These are phyloP conservation scores for Starmera caribaea DNA, from an alignment of 805 yeast genomes.

Conservation along the genomic window DNA sequence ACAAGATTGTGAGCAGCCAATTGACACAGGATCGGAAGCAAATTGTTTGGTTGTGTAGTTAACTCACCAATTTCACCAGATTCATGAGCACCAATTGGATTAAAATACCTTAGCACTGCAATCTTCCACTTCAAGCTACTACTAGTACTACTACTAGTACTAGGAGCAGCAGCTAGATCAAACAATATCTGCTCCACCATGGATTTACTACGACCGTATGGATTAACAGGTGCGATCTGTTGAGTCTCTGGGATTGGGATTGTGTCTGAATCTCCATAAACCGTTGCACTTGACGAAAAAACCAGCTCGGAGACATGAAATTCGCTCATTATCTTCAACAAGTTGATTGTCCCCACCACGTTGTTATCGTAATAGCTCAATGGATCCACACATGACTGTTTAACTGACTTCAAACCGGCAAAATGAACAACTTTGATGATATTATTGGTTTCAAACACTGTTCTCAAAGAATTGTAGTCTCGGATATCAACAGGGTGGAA, in stretches of 20 bases:
- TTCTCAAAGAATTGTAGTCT: slow-evolving; percentile 36
- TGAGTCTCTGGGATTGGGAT: slow-evolving; percentile 74
- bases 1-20: slow-evolving; percentile 39
- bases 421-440: slow-evolving; percentile 63
- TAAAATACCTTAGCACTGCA: slow-evolving; percentile 69
- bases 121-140: slow-evolving; percentile 26
- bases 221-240: slow-evolving; percentile 66
- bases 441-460: slow-evolving; percentile 37
- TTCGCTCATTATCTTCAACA: slow-evolving; percentile 43
- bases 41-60: slow-evolving; percentile 65
- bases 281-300: slow-evolving; percentile 75
- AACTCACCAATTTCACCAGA: slow-evolving; percentile 76
- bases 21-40: slow-evolving; percentile 68
- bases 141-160: too few species aligned
- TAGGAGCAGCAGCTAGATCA: slow-evolving; percentile 40
- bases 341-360: slow-evolving; percentile 50
- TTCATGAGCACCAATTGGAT: slow-evolving; percentile 83
- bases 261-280: slow-evolving; percentile 75
- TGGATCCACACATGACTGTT: slow-evolving; percentile 64
- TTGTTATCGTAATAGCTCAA: slow-evolving; percentile 61
- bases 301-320: slow-evolving; percentile 44
- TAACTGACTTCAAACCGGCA: slow-evolving; percentile 80
- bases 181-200: slow-evolving; percentile 52
- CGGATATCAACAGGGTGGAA: slow-evolving; percentile 51
- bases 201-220: slow-evolving; percentile 68